Evolutionary conservation across 202 grass and related monocot species (phyloP).

Genomic region (Panicum hallii): DNA sequence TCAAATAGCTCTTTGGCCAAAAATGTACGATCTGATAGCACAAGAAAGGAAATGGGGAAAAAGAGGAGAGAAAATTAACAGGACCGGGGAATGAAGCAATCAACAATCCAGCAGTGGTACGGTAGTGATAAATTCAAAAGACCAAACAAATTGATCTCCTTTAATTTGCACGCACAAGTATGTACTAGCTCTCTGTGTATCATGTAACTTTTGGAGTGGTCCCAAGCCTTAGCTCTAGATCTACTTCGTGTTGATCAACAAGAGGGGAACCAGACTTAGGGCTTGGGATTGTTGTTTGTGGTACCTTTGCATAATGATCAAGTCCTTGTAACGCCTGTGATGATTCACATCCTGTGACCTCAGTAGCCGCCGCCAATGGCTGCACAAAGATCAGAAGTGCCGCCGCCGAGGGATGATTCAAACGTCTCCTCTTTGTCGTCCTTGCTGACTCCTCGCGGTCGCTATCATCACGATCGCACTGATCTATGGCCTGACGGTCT

Average conservation of each 20-base stretch:
- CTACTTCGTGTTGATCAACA: slow-evolving; percentile 52
- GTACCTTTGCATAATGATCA: slow-evolving; percentile 45
- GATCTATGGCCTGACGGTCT: slow-evolving; percentile 29
- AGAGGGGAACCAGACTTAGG: slow-evolving; percentile 39
- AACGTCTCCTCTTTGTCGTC: slow-evolving; percentile 50
- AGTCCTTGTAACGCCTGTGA: not conserved
- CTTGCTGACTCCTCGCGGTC: slow-evolving; percentile 3
- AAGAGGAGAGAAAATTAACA: slow-evolving; percentile 6
- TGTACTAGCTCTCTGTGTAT: slow-evolving; percentile 6
- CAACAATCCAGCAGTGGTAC: slow-evolving; percentile 6
- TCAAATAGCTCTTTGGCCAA: slow-evolving; percentile 39
- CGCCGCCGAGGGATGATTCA: slow-evolving; percentile 34
- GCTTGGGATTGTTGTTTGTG: slow-evolving; percentile 42
- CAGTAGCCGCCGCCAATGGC: not conserved
- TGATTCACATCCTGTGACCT: slow-evolving; percentile 12
- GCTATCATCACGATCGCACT: not conserved
- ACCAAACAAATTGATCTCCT: not conserved
- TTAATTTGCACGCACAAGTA: slow-evolving; percentile 31
- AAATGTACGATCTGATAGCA: slow-evolving; percentile 8
- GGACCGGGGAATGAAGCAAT: not conserved
- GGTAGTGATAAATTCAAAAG: not conserved
- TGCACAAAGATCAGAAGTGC: slow-evolving; percentile 33
- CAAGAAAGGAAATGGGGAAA: not conserved
- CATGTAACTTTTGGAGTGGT: slow-evolving; percentile 53
- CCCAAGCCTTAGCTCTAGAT: slow-evolving; percentile 85